Evolutionary conservation across 1,284 basidiomycete species (phyloP), one percentile per base, ranked within the genome.

Genomic region (Sanghuangporus sanghuang): DNA sequence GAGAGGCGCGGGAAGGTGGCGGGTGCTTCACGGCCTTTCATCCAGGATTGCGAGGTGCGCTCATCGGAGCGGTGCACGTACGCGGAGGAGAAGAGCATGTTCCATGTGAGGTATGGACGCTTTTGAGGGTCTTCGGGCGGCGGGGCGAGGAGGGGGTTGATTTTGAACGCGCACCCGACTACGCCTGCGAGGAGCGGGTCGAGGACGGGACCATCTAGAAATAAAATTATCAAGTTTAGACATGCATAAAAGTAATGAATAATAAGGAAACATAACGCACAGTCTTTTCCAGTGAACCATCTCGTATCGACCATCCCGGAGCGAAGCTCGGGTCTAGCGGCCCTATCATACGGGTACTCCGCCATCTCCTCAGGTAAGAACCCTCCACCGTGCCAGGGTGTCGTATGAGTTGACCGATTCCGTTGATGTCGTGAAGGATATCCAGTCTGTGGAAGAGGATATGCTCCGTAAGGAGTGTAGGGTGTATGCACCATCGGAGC

Each of bases 1-100:
- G 79, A 76, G 1, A 90, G 68, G 23, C 89, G 86, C 1, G 89
- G 89, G 73, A 85, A 86, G 0, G 89, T 90, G 0, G 87, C 89
- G n/a, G 90, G 89, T 9, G 81, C 79, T n/a, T 81, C 73, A 11
- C 89, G 82, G 2, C 89, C 90, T 40, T 74, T 77, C 7, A 81
- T 77, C 89, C 89, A 92, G 0, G 89, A 89, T n/a, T 82, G 75
- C 49, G 81, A 77, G 16, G 71, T 67, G 0, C 75, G 76, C 64
- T 90, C 89, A 35, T 74, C 79, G 2, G 87, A 87, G 61, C 84
- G 83, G 67, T 83, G 83, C 61, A 85, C 85, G 67, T 82, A 80
- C 55, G 77, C 80, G 2, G 87, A 81, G 5, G 77, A 75, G 73
- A 85, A 89, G 57, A 88, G 78, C 85, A 92, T 87, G 74, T 88